Conservation (phyloP, 1,284 basidiomycete genomes). For the Exobasidium cylindrosporum region DNA sequence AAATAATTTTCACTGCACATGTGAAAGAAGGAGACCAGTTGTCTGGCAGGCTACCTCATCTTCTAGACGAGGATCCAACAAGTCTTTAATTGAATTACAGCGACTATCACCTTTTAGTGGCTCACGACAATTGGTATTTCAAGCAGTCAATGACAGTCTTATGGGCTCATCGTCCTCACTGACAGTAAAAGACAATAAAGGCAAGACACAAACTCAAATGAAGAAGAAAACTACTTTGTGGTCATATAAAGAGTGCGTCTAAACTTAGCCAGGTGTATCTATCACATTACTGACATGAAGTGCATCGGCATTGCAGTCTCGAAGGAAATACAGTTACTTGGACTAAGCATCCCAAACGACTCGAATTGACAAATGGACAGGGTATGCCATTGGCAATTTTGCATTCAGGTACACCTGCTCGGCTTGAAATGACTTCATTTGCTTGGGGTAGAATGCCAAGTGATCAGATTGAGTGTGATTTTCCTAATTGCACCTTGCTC, state of each 20-base stretch:
- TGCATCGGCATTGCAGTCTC: neutral
- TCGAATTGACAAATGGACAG: neutral
- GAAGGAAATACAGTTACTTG: neutral
- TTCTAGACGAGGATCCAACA: neutral
- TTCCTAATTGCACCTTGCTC: neutral
- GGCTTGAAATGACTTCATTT: conserved; percentile 13
- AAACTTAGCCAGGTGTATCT: too few species aligned
- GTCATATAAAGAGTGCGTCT: conserved; percentile 6
- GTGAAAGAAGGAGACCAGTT: neutral
- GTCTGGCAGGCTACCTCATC: neutral
- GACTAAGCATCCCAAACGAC: neutral
- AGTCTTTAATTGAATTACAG: neutral
- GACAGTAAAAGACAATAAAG: neutral
- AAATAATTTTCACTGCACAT: conserved; percentile 12
- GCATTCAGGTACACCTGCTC: neutral
- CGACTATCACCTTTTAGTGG: conserved; percentile 3
- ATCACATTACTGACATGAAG: too few species aligned
- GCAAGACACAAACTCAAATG: neutral
- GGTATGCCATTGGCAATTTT: conserved; percentile 7
- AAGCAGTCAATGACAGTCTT: neutral
- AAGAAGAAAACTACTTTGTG: neutral
- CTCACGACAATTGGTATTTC: neutral
- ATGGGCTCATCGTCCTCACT: neutral
- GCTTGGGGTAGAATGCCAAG: conserved; percentile 16
- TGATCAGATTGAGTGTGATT: conserved; percentile 11